A percentile compares a stretch with the other conserved stretches of the same genome.
Evolutionary conservation across 495 filamentous ascomycete species (phyloP).

Genomic region (Trichoderma reesei): DNA sequence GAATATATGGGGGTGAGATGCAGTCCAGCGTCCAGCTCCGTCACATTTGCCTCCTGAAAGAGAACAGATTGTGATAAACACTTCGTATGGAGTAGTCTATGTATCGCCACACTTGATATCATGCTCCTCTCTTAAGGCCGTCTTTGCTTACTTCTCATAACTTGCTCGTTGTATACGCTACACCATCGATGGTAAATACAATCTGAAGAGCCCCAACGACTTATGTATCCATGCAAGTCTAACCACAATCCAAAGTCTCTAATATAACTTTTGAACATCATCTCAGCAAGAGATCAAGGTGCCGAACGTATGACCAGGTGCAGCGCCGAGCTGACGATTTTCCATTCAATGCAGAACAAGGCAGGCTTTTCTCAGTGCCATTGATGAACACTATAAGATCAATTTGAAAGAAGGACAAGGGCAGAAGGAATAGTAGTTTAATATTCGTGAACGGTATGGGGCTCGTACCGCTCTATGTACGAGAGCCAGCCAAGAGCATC

Average conservation of each 20-base stretch:
- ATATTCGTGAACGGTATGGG: too few species aligned
- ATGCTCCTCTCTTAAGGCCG: background rate
- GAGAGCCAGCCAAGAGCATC: too few species aligned
- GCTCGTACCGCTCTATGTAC: too few species aligned
- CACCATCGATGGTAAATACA: background rate
- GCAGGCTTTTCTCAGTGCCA: too few species aligned
- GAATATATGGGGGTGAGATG: too few species aligned
- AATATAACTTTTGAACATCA: background rate
- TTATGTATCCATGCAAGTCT: background rate
- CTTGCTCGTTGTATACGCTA: background rate
- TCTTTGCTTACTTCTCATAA: background rate
- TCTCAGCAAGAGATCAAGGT: background rate
- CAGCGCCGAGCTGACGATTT: background rate
- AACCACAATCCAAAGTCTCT: background rate
- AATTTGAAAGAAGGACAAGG: too few species aligned
- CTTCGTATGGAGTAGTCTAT: too few species aligned
- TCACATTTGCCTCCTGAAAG: too few species aligned
- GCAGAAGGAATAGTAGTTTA: too few species aligned
- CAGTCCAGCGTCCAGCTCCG: too few species aligned
- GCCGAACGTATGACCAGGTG: background rate
- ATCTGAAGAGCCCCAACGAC: background rate
- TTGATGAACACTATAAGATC: too few species aligned
- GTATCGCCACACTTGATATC: background rate
- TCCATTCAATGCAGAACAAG: background rate
- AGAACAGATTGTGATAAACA: too few species aligned